A percentile compares a stretch with the other conserved stretches of the same genome.
Evolutionary conservation across 176 grass and related monocot species (phyloP).

Genomic region (Avena atlantica): DNA sequence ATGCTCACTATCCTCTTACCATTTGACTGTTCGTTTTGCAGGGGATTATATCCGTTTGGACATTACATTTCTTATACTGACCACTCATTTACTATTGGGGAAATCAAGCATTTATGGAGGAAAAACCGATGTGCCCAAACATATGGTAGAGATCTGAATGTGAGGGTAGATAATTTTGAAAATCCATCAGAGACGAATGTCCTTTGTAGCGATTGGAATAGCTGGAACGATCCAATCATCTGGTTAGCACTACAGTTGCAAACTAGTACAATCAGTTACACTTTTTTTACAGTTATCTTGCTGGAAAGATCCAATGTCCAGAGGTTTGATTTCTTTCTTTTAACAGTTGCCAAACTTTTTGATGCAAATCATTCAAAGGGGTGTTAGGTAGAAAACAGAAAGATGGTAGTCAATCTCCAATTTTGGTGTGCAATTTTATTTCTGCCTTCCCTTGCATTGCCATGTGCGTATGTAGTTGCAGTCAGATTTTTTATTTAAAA

Average conservation of each 20-base stretch:
- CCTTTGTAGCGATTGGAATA: constrained; percentile 82
- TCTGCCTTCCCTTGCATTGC: not conserved
- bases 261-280: not conserved
- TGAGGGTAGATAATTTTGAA: constrained; percentile 85
- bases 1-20: constrained; percentile 21
- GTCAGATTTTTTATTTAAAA: not conserved
- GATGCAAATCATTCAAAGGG: not conserved
- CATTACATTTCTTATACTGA: constrained; percentile 88
- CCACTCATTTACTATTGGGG: constrained; percentile 72
- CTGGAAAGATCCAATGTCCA: not conserved
- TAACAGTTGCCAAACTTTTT: not conserved
- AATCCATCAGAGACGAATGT: constrained; percentile 83
- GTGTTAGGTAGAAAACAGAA: not conserved
- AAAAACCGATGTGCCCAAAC: constrained; percentile 76
- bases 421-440: not conserved
- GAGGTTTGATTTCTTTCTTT: no score
- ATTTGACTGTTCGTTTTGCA: constrained; percentile 38
- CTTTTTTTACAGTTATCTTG: not conserved
- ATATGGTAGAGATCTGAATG: constrained; percentile 67
- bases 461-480: not conserved
- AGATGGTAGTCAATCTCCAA: not conserved
- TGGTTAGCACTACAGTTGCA: constrained; percentile 57
- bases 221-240: constrained; percentile 88
- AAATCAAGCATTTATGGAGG: constrained; percentile 96
- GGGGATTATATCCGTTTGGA: constrained; percentile 81